Evolutionary conservation across 768 basidiomycete genomes (phyloP), one percentile per base, ranked within the genome.

Genomic region (Suillus occidentalis): DNA sequence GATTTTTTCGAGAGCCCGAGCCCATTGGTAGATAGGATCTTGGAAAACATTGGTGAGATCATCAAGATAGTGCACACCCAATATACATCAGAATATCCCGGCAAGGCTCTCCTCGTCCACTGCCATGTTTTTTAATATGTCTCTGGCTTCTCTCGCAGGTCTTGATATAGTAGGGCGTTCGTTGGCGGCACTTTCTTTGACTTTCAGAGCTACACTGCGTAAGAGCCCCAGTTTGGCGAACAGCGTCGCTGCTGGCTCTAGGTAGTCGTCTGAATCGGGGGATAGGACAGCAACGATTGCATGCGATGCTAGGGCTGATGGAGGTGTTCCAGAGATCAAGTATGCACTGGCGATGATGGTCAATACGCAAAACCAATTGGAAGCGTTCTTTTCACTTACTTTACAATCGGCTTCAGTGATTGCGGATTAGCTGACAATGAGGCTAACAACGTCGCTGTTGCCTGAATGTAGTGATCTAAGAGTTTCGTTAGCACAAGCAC

Each of bases 61-160:
- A 25, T 25, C 22, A 39, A 12, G 25, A 59, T 31, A 28, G 16
- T 10, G 39, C 10, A 25, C 39, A 60, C 31, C 31, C 20, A 22
- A 12, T 20, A 16, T 34, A 22, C 42, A 43, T 72, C 61, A 76
- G 31, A 76, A 77, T 59, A 75, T 63, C 6, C 76, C 76, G 16
- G 45, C 58, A 60, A 76, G 62, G 31, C 68, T 76, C 76, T 76
- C 76, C 45, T 72, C 69, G 1, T 68, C 64, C 6, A 25, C 60
- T 0, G 62, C 70, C 72, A 78, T 75, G 36, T 60, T 66, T 67
- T 79, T 84, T 31, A 96, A 72, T 28, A 89, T 63, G 60, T 97
- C 95, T 66, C 89, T 83, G 3, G 95, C 89, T 72, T 96, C 94
- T 52, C 94, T 81, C 8, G 93, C 90, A 0, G 93, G 94, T 55